Evolutionary conservation across 257 asterid genomes (phyloP), one percentile per base, ranked within the genome.

Genomic region (Ilex asprella): DNA sequence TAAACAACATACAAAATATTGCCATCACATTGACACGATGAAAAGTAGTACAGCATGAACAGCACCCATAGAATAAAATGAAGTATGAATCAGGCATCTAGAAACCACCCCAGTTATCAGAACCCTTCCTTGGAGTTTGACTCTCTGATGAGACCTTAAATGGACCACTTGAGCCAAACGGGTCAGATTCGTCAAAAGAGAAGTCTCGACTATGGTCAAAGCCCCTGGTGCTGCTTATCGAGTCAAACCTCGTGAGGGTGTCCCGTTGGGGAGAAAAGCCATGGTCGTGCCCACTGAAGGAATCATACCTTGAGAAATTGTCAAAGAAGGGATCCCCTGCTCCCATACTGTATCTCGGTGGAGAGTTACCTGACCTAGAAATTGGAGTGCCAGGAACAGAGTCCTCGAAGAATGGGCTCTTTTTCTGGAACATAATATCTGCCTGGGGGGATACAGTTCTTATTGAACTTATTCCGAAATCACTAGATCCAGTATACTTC

Each of bases 141-240:
- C 72, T 70, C 56, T 81, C 91, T 1, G 87, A 80, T 0, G 97
- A 83, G 68, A 86, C 95, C 83, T 86, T 91, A 72, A 88, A 91
- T 16, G 98, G 95, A 50, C 98, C 95, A 29, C 73, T 88, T 8
- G 91, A 81, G 54, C 96, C 96, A 58, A 91, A 91, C 5, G 98
- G 96, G 44, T 91, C 98, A 9, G 87, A 62, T 64, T 91, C 97
- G 3, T 91, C 98, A 69, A 88, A 88, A 1, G 98, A 91, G 76
- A 61, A 88, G 55, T 75, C 84, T 60, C 82, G 76, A 75, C 86
- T 54, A 16, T 81, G 91, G 31, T 83, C 87, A 47, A 81, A 82
- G 61, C 91, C 82, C 50, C 73, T 73, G 13, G 85, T 72, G 78
- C 96, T 91, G 75, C 64, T 81, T 31, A 91, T 75, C 61, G 98